Conservation (phyloP, 2,329 filamentous ascomycete species). For the Penicillium sp. region DNA sequence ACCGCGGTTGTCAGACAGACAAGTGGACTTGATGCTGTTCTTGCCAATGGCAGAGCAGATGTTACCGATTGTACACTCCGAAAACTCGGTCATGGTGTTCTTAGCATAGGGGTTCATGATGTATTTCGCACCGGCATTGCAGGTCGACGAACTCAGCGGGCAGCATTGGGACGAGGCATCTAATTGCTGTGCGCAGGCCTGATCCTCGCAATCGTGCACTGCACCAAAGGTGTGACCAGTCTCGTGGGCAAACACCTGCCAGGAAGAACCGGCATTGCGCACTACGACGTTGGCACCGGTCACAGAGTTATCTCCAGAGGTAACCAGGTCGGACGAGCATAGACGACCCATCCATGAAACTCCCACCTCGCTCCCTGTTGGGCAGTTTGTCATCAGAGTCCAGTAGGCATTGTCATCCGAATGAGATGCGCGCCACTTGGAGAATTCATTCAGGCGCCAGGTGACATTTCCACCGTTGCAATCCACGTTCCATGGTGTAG, state of each 20-base stretch:
- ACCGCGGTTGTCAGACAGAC: slow-evolving; percentile 75
- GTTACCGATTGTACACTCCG: slow-evolving; percentile 81
- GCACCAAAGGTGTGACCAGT: slow-evolving; percentile 90
- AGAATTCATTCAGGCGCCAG: slow-evolving; percentile 76
- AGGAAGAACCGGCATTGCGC: slow-evolving; percentile 69
- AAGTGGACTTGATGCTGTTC: slow-evolving; percentile 65
- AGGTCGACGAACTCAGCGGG: slow-evolving; percentile 58
- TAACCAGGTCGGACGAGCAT: slow-evolving; percentile 52
- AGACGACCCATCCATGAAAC: slow-evolving; percentile 88
- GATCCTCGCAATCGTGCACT: slow-evolving; percentile 75
- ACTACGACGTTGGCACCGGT: slow-evolving; percentile 84
- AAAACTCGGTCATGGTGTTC: slow-evolving; percentile 66
- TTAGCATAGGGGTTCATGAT: slow-evolving; percentile 95
- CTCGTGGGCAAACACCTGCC: slow-evolving; percentile 94
- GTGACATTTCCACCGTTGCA: slow-evolving; percentile 58
- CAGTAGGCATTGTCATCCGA: slow-evolving; percentile 81
- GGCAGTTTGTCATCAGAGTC: slow-evolving; percentile 76
- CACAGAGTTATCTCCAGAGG: slow-evolving; percentile 57
- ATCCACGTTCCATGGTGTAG: slow-evolving; percentile 73
- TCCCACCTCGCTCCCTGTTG: slow-evolving; percentile 74
- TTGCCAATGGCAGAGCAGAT: slow-evolving; percentile 78
- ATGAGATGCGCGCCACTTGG: slow-evolving; percentile 70
- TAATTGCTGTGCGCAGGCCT: slow-evolving; percentile 58
- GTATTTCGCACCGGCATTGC: slow-evolving; percentile 67
- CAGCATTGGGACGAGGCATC: slow-evolving; percentile 65